These are phyloP conservation scores for Hypoxylon rubiginosum DNA, from an alignment of 2,329 filamentous ascomycete species.

Conservation along the genomic window DNA sequence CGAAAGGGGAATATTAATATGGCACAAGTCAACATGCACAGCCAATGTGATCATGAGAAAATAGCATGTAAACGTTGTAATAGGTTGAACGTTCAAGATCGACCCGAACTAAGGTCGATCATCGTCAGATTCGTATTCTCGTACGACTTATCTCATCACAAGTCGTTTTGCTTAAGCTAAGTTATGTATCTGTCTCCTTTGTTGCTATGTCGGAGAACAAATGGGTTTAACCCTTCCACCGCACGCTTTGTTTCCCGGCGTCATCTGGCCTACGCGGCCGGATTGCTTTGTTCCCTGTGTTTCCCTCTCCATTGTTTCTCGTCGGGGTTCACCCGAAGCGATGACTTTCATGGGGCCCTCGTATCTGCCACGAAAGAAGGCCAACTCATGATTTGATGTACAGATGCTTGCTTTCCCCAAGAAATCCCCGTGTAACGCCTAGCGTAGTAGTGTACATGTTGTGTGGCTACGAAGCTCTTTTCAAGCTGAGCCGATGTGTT, in stretches of 20 bases:
- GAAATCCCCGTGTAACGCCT: conserved; percentile 25
- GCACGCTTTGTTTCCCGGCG: conserved; percentile 3
- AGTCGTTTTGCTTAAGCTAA: conserved; percentile 16
- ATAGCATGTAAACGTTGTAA: neutral
- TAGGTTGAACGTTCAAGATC: conserved; percentile 15
- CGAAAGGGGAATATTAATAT: neutral
- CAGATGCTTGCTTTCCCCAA: conserved; percentile 11
- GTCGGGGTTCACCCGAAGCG: conserved; percentile 11
- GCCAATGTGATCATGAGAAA: neutral
- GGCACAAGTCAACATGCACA: no score
- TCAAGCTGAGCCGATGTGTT: conserved; percentile 24
- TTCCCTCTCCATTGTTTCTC: conserved; percentile 7
- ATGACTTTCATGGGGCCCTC: neutral
- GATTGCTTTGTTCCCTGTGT: conserved; percentile 1
- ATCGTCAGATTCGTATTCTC: conserved; percentile 36
- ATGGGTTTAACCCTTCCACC: no score
- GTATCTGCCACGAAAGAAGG: neutral
- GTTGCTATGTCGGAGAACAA: conserved; percentile 11
- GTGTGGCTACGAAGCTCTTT: conserved; percentile 23
- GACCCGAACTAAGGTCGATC: conserved; percentile 20
- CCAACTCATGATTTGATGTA: conserved; percentile 14
- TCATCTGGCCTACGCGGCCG: neutral
- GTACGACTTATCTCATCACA: conserved; percentile 27
- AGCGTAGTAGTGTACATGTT: conserved; percentile 13
- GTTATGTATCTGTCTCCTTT: neutral